phyloP scores from a whole-genome alignment of 2,329 filamentous ascomycete species.

The Cladosporium sp. region DNA sequence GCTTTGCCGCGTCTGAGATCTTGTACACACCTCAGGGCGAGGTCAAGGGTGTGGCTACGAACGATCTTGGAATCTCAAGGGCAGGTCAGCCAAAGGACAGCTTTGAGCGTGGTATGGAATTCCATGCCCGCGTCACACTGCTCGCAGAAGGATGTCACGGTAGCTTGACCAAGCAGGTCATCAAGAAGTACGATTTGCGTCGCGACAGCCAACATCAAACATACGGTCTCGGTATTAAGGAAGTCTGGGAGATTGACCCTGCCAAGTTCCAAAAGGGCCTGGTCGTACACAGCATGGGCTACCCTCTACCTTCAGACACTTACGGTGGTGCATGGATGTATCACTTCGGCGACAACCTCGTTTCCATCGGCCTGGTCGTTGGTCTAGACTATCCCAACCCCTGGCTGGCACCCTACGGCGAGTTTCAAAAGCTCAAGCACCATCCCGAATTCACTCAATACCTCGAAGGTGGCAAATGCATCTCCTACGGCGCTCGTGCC shows the following conservation, averaged over 20 bases:
- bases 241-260: conserved; percentile 93
- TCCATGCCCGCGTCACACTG: conserved; percentile 85
- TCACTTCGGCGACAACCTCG: conserved; percentile 96
- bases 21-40: conserved; percentile 82
- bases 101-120: conserved; percentile 98
- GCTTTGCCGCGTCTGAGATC: conserved; percentile 90
- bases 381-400: conserved; percentile 95
- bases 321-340: conserved; percentile 99
- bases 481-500: conserved; percentile 90
- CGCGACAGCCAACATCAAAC: conserved; percentile 90
- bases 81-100: conserved; percentile 81
- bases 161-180: conserved; percentile 89
- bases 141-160: conserved; percentile 96
- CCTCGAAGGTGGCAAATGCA: conserved; percentile 94
- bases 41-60: conserved; percentile 91
- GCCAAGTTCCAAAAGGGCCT: conserved; percentile 87
- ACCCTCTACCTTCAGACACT: conserved; percentile 79
- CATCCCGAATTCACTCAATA: conserved; percentile 84
- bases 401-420: conserved; percentile 89
- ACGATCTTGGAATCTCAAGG: conserved; percentile 81
- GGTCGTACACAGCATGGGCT: conserved; percentile 87
- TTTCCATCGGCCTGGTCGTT: conserved; percentile 85
- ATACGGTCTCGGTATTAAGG: conserved; percentile 90
- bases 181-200: conserved; percentile 88
- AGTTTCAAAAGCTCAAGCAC: conserved; percentile 98